Base-by-base conservation (phyloP, 2,329 filamentous ascomycete species). In the Rutstroemia sp. region DNA sequence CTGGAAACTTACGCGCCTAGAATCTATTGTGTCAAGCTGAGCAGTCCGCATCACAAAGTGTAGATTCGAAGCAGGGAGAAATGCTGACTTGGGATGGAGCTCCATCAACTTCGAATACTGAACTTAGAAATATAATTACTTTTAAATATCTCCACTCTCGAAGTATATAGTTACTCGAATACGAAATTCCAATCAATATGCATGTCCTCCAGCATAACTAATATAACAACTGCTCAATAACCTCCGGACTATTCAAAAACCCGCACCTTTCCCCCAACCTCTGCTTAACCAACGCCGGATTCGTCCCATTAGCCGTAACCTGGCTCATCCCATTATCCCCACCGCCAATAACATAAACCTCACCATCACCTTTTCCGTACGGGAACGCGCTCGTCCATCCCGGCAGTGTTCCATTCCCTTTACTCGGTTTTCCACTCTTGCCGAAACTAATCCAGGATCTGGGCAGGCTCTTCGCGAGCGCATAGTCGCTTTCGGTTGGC, bases 401-500 rank as follows among this genome's bases (percentile, higher is more conserved):
- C 25, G 16, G 12, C 23, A 79, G 69, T 2, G 51, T 39, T 2
- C 75, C 76, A n/a, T 71, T 62, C 17, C 66, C 64, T 2, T 64
- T 64, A 3, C 58, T 50, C 14, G 67, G 30, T 0, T 67, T 65
- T 4, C 76, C 76, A 0, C 63, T 62, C 8, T 60, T 70, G 2
- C 73, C 75, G 63, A 78, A 80, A 0, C 70, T 72, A 14, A 73
- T 72, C 77, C 77, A 81, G 1, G 73, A 74, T 12, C 75, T 67
- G 10, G 75, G 74, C n/a, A 71, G 71, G 1, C 72, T 70, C 8
- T 66, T 60, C 34, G 60, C 62, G 1, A 81, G 66, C 1, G 67
- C 66, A 45, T 73, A 71, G 63, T 81, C 78, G 5, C 64, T 64
- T 1, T 62, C 47, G 0, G 69, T 69, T 0, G 74, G 71, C 12